phyloP scores from a whole-genome alignment of 257 asterid genomes.

The Salvia splendens region DNA sequence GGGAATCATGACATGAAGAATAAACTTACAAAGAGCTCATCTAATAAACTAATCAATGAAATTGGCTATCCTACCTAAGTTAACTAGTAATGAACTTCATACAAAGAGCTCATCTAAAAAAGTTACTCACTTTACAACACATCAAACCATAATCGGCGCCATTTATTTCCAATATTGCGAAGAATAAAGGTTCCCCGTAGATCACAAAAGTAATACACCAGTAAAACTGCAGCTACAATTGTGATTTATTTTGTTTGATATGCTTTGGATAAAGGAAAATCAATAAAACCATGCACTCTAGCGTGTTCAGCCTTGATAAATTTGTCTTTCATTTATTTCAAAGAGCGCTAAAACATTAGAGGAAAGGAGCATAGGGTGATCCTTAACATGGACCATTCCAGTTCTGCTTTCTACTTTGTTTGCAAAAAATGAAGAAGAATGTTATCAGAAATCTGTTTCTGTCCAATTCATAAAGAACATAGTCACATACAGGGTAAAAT shows the following conservation, averaged over 20 bases:
- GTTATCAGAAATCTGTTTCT: neutral
- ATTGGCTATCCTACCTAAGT: neutral
- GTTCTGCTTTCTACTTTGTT: neutral
- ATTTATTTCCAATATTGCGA: neutral
- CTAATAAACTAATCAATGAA: too few relatives aligned
- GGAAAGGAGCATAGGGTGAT: neutral
- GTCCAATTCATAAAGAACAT: neutral
- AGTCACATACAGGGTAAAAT: neutral
- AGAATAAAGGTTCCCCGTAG: constrained; percentile 1
- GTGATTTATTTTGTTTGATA: neutral
- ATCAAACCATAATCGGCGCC: neutral
- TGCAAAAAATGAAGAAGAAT: neutral
- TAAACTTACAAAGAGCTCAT: too few relatives aligned
- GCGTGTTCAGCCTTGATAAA: neutral
- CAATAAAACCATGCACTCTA: constrained; percentile 7
- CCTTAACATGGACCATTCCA: neutral
- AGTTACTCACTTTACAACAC: constrained; percentile 19
- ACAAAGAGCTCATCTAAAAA: constrained; percentile 10
- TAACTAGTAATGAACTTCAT: constrained; percentile 3
- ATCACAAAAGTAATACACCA: constrained; percentile 9
- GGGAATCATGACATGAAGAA: too few relatives aligned
- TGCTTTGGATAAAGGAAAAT: neutral
- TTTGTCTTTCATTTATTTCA: neutral
- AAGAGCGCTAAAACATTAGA: neutral
- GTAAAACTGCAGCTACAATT: neutral